These are phyloP conservation scores for Kwoniella shandongensis DNA, from an alignment of 768 basidiomycete species.

Conservation along the genomic window DNA sequence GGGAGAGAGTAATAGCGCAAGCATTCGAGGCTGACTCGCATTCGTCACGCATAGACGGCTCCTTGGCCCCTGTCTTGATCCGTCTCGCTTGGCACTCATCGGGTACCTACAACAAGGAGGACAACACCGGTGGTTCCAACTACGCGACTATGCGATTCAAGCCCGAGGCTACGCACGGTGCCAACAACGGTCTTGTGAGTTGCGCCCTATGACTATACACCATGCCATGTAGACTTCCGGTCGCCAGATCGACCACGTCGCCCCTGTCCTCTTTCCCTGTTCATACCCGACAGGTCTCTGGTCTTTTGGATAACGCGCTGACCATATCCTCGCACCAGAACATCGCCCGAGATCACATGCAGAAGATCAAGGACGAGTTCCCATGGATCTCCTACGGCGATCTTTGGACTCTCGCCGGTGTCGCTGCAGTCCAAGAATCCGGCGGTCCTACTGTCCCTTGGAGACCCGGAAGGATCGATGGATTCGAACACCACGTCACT, in stretches of 20 bases:
- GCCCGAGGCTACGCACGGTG: conserved; percentile 73
- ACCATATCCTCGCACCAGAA: conserved; percentile 46
- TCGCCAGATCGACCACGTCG: too few species aligned
- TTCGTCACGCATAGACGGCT: conserved; percentile 39
- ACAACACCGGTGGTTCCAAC: conserved; percentile 66
- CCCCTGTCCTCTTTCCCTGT: conserved; percentile 3
- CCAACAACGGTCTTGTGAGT: conserved; percentile 53
- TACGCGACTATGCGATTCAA: conserved; percentile 98
- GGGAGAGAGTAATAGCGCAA: conserved; percentile 18
- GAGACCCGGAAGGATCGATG: conserved; percentile 90
- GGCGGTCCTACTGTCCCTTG: conserved; percentile 89
- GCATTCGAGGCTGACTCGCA: not conserved
- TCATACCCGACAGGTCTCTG: too few species aligned
- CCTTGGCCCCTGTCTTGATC: conserved; percentile 71
- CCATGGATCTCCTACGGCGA: conserved; percentile 95
- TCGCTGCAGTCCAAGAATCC: conserved; percentile 85
- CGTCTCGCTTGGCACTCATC: conserved; percentile 94
- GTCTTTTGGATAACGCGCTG: not conserved
- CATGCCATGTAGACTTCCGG: not conserved
- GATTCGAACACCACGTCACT: conserved; percentile 62
- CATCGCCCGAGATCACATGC: conserved; percentile 77
- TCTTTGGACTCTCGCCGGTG: conserved; percentile 93
- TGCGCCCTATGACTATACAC: too few species aligned
- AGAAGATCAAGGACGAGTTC: conserved; percentile 81
- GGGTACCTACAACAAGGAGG: conserved; percentile 73